These are phyloP conservation scores for Pyricularia sp. DNA, from an alignment of 2,329 filamentous ascomycete species.

Conservation along the genomic window DNA sequence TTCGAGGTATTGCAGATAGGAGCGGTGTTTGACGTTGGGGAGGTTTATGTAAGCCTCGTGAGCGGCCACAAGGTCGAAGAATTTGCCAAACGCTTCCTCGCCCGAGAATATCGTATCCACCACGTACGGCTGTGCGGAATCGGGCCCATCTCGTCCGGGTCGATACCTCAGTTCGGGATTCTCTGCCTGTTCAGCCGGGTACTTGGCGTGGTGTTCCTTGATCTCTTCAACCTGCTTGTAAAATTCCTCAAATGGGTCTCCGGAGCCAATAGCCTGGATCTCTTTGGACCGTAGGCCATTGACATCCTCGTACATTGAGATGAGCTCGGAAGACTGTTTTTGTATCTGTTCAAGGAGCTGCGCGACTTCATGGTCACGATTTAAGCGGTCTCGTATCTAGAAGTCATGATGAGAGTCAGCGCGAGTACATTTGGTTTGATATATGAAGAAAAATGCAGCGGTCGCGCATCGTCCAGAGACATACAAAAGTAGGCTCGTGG, in stretches of 20 bases:
- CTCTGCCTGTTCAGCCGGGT: conserved; percentile 89
- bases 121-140: conserved; percentile 47
- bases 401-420: conserved; percentile 8
- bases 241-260: conserved; percentile 83
- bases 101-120: conserved; percentile 91
- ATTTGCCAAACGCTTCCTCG: conserved; percentile 86
- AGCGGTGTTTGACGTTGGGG: conserved; percentile 69
- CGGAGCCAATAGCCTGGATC: conserved; percentile 69
- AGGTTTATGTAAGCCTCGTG: conserved; percentile 89
- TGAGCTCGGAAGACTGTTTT: conserved; percentile 65
- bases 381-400: conserved; percentile 76
- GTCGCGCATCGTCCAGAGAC: conserved; percentile 17
- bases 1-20: conserved; percentile 88
- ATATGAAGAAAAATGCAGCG: conserved; percentile 1
- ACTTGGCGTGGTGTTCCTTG: conserved; percentile 77
- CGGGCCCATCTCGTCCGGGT: conserved; percentile 36
- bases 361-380: conserved; percentile 82
- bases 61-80: conserved; percentile 71
- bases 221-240: conserved; percentile 72
- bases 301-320: conserved; percentile 74
- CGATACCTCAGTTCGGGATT: conserved; percentile 91
- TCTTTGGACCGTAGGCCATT: conserved; percentile 62
- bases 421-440: conserved; percentile 5
- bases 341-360: conserved; percentile 82
- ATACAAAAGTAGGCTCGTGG: conserved; percentile 78